These are phyloP conservation scores for Rhodotorula kratochvilovae DNA, from an alignment of 768 basidiomycete genomes.

Conservation along the genomic window DNA sequence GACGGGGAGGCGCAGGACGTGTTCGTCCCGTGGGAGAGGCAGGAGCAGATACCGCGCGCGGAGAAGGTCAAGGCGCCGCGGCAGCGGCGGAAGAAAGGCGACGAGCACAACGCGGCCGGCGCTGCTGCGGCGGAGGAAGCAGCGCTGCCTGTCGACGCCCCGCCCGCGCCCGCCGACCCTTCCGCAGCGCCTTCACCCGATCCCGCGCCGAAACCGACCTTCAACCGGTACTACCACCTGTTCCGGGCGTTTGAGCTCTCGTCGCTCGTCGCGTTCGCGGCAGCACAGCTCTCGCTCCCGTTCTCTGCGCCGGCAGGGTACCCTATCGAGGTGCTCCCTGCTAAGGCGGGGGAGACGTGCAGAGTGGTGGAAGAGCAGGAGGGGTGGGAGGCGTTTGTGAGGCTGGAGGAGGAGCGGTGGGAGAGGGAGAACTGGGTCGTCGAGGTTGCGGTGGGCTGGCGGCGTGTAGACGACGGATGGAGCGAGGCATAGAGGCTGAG, in stretches of 20 bases:
- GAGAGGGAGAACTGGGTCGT: slow-evolving; percentile 40
- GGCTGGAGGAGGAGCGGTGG: slow-evolving; percentile 56
- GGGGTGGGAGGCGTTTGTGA: slow-evolving; percentile 63
- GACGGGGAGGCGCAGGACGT: slow-evolving; percentile 62
- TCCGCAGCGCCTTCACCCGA: neutral
- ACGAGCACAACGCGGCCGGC: neutral
- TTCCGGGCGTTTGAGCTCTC: slow-evolving; percentile 75
- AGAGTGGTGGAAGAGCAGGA: neutral
- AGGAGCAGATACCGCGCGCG: slow-evolving; percentile 21
- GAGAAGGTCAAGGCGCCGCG: slow-evolving; percentile 26
- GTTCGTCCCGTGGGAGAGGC: slow-evolving; percentile 76
- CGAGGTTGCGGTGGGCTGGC: slow-evolving; percentile 32
- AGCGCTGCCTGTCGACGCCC: too few species aligned
- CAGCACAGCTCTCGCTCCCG: slow-evolving; percentile 56
- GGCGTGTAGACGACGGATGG: too few species aligned
- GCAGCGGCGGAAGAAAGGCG: neutral
- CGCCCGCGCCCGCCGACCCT: neutral
- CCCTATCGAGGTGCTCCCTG: neutral
- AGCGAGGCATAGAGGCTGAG: too few species aligned
- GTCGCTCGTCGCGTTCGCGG: slow-evolving; percentile 62
- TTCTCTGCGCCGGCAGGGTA: slow-evolving; percentile 47
- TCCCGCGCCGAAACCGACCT: slow-evolving; percentile 52
- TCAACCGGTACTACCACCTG: slow-evolving; percentile 94
- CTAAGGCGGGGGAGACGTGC: neutral
- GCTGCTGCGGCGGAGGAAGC: neutral